Percentiles rank a stretch among this genome's conserved stretches.
Evolutionary conservation across 225 moss, liverwort and hornwort species (phyloP).

Genomic region (Marchantia paleacea): DNA sequence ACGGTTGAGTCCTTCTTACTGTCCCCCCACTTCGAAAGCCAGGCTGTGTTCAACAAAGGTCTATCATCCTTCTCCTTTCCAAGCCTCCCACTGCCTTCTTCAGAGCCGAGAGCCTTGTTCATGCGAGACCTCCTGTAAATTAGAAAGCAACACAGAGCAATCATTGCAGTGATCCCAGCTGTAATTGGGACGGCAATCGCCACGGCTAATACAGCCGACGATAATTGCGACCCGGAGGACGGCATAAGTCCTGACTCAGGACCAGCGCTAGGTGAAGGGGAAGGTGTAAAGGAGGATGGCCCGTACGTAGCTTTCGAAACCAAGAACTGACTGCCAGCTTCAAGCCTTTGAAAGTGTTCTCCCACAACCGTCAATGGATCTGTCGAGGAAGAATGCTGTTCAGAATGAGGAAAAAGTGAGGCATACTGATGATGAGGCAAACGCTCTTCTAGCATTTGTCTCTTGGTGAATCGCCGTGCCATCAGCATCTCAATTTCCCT

Average conservation of each 20-base stretch:
- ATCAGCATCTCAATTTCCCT: neutral
- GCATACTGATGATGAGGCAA: neutral
- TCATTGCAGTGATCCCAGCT: conserved; percentile 33
- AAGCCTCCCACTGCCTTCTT: conserved; percentile 19
- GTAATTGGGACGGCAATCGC: conserved; percentile 45
- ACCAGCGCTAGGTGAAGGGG: conserved; percentile 13
- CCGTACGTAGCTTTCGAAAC: neutral
- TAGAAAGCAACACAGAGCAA: conserved; percentile 35
- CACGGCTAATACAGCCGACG: conserved; percentile 27
- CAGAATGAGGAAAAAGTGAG: neutral
- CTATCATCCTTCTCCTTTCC: conserved; percentile 45
- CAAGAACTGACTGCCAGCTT: conserved; percentile 1
- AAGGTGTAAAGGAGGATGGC: neutral
- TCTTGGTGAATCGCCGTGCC: neutral
- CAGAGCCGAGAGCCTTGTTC: conserved; percentile 4
- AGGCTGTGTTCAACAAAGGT: conserved; percentile 35
- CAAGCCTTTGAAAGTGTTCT: neutral
- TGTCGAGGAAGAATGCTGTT: neutral
- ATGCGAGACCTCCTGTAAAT: conserved; percentile 21
- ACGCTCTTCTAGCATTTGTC: conserved; percentile 4
- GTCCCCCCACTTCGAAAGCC: conserved; percentile 41
- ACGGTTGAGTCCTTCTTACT: conserved; percentile 46
- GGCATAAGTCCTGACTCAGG: neutral
- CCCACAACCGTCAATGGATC: neutral
- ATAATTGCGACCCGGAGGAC: conserved; percentile 1